Evolutionary conservation across 345 rosid genomes (phyloP).

Genomic region (Viola odorata): DNA sequence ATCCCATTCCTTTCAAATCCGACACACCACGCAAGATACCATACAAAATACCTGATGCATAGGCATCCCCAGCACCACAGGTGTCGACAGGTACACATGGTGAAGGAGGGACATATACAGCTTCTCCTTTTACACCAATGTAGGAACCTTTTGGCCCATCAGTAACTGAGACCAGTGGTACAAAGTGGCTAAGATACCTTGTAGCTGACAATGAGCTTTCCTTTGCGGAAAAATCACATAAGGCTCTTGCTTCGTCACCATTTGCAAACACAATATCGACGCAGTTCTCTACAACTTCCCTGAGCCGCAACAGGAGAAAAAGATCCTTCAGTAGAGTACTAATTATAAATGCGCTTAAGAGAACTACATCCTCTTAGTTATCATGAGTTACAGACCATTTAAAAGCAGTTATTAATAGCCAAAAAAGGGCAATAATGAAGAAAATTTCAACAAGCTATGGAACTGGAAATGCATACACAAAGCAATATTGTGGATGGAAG

Average conservation of each 20-base stretch:
- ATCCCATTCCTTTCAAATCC: slow-evolving; percentile 73
- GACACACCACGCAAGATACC: slow-evolving; percentile 67
- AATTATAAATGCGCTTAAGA: no score
- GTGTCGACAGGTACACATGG: slow-evolving; percentile 79
- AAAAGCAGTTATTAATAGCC: background rate
- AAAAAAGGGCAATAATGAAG: background rate
- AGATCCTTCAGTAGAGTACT: no score
- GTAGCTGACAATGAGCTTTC: slow-evolving; percentile 76
- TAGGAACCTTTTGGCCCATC: slow-evolving; percentile 88
- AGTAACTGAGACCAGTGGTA: slow-evolving; percentile 79
- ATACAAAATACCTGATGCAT: slow-evolving; percentile 84
- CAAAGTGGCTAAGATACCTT: slow-evolving; percentile 83
- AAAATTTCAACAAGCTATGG: background rate
- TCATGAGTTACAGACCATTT: background rate
- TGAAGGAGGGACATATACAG: slow-evolving; percentile 76
- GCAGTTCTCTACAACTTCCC: slow-evolving; percentile 83
- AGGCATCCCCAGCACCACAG: slow-evolving; percentile 94
- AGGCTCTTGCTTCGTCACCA: slow-evolving; percentile 81
- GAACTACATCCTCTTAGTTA: no score
- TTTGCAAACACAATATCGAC: slow-evolving; percentile 80
- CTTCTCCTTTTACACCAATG: slow-evolving; percentile 94
- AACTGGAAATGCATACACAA: background rate
- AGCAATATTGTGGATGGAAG: background rate
- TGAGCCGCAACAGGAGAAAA: slow-evolving; percentile 19
- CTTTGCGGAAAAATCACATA: slow-evolving; percentile 63